Evolutionary conservation across 129 eudicot species (phyloP), one percentile per base, ranked within the genome.

Genomic region (Flaveria robusta): DNA sequence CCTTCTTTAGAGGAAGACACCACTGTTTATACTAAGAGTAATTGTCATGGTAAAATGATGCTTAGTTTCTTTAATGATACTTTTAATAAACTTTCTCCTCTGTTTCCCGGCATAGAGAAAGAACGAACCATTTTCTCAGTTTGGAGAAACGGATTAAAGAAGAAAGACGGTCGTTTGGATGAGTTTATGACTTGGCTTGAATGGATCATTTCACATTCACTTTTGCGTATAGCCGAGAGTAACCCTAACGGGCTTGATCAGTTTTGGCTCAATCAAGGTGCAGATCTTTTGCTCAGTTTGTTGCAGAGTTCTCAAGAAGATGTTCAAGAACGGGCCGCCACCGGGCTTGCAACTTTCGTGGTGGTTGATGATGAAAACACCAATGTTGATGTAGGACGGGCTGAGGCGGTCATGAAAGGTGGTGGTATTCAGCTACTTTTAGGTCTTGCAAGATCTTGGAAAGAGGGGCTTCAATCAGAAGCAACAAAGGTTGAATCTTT

Each of bases 361-460:
- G 97, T 95, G 69, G 89, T 86, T 59, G 97, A 95, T 78, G 99
- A 95, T 66, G 97, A 91, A 74, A 95, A 91, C 82, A 87, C 99
- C 22, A 88, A 90, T 72, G 91, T 95, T 49, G 90, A 95, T 76
- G 85, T 87, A 11, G 90, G 87, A 66, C 72, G 96, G 74, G 99
- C 99, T 20, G 97, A 95, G 71, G 90, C 96, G 10, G 99, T 95
- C 68, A 87, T 95, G 96, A 54, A 80, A 81, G 95, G 83, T 81
- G 99, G 96, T 51, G 99, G 99, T 29, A 92, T 95, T 71, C 82
- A 82, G 18, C 96, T 91, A 76, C 96, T 95, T 66, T 83, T 95
- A 43, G 77, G 84, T 14, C 99, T 95, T 70, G 97, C 99, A 18
- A 78, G 84, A 45, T 89, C 97, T 6, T 89, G 96, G 97, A 80